phyloP scores from a whole-genome alignment of 768 basidiomycete genomes.

The Lactarius hengduanensis region DNA sequence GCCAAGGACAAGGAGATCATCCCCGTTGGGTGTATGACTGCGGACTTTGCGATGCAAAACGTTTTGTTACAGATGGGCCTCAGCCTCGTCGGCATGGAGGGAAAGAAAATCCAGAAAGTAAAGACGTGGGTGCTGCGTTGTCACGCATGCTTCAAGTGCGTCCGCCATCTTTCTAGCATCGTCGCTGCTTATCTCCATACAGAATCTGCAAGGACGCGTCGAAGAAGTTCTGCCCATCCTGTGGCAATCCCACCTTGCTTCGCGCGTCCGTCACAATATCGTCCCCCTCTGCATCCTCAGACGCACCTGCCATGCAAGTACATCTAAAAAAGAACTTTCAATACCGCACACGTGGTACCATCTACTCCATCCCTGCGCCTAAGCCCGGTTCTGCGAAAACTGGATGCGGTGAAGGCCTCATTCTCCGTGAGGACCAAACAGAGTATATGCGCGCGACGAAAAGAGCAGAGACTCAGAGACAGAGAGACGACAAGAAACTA shows the following conservation, averaged over 20 bases:
- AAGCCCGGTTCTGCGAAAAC: conserved; percentile 86
- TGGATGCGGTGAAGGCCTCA: conserved; percentile 76
- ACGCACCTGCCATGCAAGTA: conserved; percentile 72
- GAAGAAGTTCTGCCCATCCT: conserved; percentile 96
- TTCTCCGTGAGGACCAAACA: conserved; percentile 89
- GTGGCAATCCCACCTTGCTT: conserved; percentile 88
- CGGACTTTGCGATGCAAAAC: conserved; percentile 99
- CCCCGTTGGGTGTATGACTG: conserved; percentile 90
- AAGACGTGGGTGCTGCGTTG: conserved; percentile 96
- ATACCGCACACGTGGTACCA: conserved; percentile 86
- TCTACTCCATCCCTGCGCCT: conserved; percentile 88
- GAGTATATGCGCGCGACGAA: conserved; percentile 85
- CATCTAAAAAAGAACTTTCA: conserved; percentile 97
- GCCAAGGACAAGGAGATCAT: conserved; percentile 44
- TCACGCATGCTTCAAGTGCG: conserved; percentile 99
- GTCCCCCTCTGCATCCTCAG: conserved; percentile 56
- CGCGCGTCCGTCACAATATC: conserved; percentile 89
- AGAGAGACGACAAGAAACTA: conserved; percentile 77
- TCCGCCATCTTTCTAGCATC: conserved; percentile 24
- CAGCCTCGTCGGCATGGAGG: conserved; percentile 84
- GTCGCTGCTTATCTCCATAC: conserved; percentile 8
- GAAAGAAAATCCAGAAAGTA: conserved; percentile 84
- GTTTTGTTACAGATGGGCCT: conserved; percentile 93
- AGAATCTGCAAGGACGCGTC: conserved; percentile 95
- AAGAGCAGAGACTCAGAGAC: conserved; percentile 65